Conservation (phyloP, 78 protist genomes). For the Thecamonas trahens region DNA sequence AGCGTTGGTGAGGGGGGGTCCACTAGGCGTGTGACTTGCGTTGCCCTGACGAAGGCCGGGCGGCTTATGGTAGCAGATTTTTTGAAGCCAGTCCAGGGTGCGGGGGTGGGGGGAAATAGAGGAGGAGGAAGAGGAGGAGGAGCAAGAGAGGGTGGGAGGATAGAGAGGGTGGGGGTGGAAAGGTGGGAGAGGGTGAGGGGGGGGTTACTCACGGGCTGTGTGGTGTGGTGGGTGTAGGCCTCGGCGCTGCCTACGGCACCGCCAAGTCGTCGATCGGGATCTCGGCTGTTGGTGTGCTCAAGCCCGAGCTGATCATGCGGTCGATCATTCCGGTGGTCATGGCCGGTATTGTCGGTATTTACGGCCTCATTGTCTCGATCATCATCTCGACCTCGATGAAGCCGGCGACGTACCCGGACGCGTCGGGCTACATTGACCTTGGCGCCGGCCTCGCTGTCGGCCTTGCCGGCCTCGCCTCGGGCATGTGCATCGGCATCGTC, state of each 20-base stretch:
- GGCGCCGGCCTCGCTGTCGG: conserved; percentile 96
- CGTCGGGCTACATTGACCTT: conserved; percentile 73
- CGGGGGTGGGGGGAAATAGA: not conserved
- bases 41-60: not conserved
- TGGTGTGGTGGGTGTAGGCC: conserved; percentile 39
- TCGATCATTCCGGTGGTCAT: conserved; percentile 88
- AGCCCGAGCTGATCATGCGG: conserved; percentile 93
- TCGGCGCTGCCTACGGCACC: conserved; percentile 99
- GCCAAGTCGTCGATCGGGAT: conserved; percentile 97
- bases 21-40: not conserved
- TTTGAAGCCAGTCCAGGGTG: not conserved
- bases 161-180: too few relatives aligned
- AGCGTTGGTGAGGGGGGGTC: not conserved
- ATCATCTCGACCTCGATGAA: conserved; percentile 67
- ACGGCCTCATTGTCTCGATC: conserved; percentile 97
- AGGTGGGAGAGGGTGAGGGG: not conserved
- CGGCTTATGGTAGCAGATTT: not conserved
- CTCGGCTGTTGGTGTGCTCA: conserved; percentile 89
- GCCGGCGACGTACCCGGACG: not conserved
- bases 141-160: too few relatives aligned
- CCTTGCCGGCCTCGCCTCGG: conserved; percentile 92
- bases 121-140: too few relatives aligned
- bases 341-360: conserved; percentile 99
- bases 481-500: conserved; percentile 83
- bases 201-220: not conserved